phyloP scores from a whole-genome alignment of 352 stramenopile species.

The Phytopythium oedochilum region DNA sequence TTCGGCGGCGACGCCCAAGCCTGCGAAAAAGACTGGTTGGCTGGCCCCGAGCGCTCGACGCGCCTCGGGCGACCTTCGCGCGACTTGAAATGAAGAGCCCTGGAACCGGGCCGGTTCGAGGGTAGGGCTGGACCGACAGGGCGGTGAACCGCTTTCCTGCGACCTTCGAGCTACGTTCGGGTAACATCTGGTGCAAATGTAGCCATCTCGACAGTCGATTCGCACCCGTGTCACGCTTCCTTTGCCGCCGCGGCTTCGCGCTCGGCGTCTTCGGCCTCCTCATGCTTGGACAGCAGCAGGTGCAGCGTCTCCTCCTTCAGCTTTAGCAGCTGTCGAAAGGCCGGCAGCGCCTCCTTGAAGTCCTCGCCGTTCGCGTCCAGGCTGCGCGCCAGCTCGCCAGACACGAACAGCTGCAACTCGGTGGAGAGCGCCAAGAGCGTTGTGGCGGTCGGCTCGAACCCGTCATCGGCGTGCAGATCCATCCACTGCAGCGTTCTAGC shows the following conservation, averaged over 20 bases:
- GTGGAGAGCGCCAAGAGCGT: slow-evolving; percentile 34
- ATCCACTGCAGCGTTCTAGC: slow-evolving; percentile 46
- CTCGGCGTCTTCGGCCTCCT: slow-evolving; percentile 26
- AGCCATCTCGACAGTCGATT: background rate
- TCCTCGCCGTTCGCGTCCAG: slow-evolving; percentile 22
- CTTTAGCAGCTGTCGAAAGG: slow-evolving; percentile 40
- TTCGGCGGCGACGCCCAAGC: slow-evolving; percentile 9
- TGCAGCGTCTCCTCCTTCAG: slow-evolving; percentile 63
- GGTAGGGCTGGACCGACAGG: background rate
- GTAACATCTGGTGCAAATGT: background rate
- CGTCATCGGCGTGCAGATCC: slow-evolving; percentile 46
- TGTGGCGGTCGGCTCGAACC: slow-evolving; percentile 37
- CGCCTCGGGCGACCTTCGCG: slow-evolving; percentile 20
- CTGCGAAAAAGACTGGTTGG: slow-evolving; percentile 36
- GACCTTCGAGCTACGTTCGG: background rate
- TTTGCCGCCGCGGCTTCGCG: background rate
- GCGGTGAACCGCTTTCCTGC: background rate
- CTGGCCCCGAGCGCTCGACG: slow-evolving; percentile 29
- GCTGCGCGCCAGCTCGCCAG: slow-evolving; percentile 17
- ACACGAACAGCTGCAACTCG: slow-evolving; percentile 49
- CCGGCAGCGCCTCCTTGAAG: slow-evolving; percentile 27
- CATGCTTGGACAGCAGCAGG: slow-evolving; percentile 46
- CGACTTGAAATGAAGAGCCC: background rate
- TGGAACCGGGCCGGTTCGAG: background rate
- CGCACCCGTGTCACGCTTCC: no score